phyloP scores from a whole-genome alignment of 2,329 filamentous ascomycete genomes.

The Hansfordia pulvinata region DNA sequence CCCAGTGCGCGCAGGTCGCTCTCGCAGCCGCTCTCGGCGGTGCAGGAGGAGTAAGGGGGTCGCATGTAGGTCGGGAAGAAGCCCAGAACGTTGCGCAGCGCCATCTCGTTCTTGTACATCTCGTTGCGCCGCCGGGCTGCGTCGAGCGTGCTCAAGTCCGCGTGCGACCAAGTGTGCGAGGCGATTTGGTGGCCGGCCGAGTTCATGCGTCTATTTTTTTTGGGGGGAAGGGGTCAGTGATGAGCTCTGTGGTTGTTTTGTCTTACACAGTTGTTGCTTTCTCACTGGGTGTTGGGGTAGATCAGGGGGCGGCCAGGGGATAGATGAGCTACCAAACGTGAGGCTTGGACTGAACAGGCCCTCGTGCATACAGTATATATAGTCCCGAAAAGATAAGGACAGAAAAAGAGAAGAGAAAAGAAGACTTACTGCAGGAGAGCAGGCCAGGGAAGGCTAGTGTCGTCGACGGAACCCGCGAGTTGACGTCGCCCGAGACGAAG shows the following conservation, averaged over 20 bases:
- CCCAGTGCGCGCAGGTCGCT: conserved; percentile 23
- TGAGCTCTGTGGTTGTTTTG: no score
- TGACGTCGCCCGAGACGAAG: conserved; percentile 47
- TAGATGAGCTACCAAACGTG: no score
- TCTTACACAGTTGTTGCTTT: no score
- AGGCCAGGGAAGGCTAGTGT: conserved; percentile 28
- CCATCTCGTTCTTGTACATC: conserved; percentile 40
- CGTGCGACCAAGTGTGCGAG: conserved; percentile 42
- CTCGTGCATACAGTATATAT: no score
- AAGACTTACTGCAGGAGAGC: conserved; percentile 24
- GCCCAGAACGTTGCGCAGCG: conserved; percentile 38
- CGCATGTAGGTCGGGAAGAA: conserved; percentile 40
- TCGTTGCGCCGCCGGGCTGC: conserved; percentile 27
- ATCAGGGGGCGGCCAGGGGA: conserved; percentile 14
- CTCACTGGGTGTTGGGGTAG: neutral
- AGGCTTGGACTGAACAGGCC: no score
- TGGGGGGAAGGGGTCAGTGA: conserved; percentile 3
- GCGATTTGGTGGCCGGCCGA: conserved; percentile 45
- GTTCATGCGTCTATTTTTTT: conserved; percentile 25
- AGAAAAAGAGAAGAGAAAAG: conserved; percentile 20
- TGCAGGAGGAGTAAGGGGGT: conserved; percentile 30
- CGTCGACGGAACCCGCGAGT: conserved; percentile 41
- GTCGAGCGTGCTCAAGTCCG: conserved; percentile 29
- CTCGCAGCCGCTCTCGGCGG: conserved; percentile 16
- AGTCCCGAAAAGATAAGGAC: no score